Percentiles rank a stretch among this genome's conserved stretches.
Evolutionary conservation across 495 filamentous ascomycete genomes (phyloP).

Genomic region (Tetracladium setigerum): DNA sequence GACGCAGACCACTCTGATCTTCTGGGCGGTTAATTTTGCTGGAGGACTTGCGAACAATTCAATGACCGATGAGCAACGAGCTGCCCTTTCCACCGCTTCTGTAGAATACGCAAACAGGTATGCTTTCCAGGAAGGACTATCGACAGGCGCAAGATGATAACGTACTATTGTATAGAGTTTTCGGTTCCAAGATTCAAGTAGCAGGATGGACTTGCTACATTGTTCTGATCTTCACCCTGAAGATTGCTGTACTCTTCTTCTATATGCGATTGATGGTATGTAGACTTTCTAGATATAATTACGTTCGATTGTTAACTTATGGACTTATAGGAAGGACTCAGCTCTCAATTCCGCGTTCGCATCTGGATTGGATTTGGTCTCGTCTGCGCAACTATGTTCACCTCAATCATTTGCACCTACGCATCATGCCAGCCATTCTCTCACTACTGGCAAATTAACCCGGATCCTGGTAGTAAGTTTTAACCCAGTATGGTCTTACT

Average conservation of each 20-base stretch:
- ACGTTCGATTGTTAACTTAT: conserved; percentile 6
- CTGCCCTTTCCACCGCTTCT: conserved; percentile 33
- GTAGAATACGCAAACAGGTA: conserved; percentile 36
- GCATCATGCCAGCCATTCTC: conserved; percentile 43
- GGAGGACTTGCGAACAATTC: conserved; percentile 53
- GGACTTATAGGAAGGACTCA: conserved; percentile 30
- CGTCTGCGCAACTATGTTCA: conserved; percentile 44
- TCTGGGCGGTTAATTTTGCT: conserved; percentile 33
- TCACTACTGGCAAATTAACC: conserved; percentile 49
- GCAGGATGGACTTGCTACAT: conserved; percentile 52
- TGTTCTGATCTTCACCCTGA: conserved; percentile 49
- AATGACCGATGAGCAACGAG: conserved; percentile 48
- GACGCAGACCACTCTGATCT: conserved; percentile 29
- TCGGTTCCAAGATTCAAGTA: conserved; percentile 53
- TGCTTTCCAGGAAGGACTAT: not conserved
- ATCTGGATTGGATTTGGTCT: conserved; percentile 46
- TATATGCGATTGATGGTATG: conserved; percentile 54
- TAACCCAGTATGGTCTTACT: not conserved
- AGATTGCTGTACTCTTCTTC: conserved; percentile 51
- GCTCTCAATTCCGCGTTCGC: conserved; percentile 36
- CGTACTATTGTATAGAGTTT: conserved; percentile 33
- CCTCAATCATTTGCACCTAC: conserved; percentile 44
- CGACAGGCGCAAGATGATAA: not conserved
- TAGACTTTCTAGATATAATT: not conserved
- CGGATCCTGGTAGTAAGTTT: conserved; percentile 43